Evolutionary conservation across 2,329 filamentous ascomycete species (phyloP), one percentile per base, ranked within the genome.

Genomic region (Aspergillus sp.): DNA sequence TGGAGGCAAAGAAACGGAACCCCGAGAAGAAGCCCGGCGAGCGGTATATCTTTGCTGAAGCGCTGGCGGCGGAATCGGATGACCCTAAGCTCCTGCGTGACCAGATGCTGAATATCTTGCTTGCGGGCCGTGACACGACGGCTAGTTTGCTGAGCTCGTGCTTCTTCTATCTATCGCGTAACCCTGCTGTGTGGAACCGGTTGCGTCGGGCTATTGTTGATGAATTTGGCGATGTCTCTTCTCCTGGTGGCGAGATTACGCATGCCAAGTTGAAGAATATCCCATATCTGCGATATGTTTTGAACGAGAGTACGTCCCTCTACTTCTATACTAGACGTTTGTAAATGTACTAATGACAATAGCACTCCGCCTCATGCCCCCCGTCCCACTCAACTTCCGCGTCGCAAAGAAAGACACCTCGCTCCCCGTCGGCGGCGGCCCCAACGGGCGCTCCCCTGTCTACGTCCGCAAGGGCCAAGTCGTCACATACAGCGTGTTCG

Each of bases 351-450:
- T 45, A 20, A 20, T 20, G 17, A 45, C 42, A 33, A 50, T 17
- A 47, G 44, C 27, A 12, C 58, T 52, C 24, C 62, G 60, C 11
- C 61, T 64, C 19, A 44, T 42, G 30, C 62, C 61, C 17, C 54
- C 49, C 46, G 34, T 17, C 24, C 60, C 17, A 48, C 40, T 2
- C 22, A 58, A n/a, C 52, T 60, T n/a, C 59, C 59, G n/a, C 22
- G n/a, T 13, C 56, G 60, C 37, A 52, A 9, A 59, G n/a, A 54
- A 55, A 8, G 66, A 69, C 41, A 67, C 64, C 2, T 62, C 56
- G 4, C 49, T 70, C 6, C 68, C 68, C 1, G 20, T 57, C 3
- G 65, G 68, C 5, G 68, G 66, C 22, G 68, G 68, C 4, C 46
- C 52, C 2, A 60, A 63, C 53, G 46, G 46, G 7, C 33, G 17